Evolutionary conservation across 1,139 yeast genomes (phyloP).

Genomic region (Suhomyces panamericanus): DNA sequence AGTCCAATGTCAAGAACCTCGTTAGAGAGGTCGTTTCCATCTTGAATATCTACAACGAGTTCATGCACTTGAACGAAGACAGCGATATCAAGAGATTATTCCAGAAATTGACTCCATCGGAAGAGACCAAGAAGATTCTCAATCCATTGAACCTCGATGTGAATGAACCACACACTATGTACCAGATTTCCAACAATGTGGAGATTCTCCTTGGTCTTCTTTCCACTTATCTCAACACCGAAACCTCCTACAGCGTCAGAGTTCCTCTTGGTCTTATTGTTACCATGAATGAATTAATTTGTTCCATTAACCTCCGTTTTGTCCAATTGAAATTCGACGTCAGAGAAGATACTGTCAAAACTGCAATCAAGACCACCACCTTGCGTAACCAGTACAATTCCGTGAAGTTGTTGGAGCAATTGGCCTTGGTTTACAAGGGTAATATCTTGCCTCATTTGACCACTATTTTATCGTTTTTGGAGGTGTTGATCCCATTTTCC

Average conservation of each 20-base stretch:
- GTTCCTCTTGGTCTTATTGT: constrained; percentile 61
- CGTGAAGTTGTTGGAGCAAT: constrained; percentile 37
- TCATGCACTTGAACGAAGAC: constrained; percentile 59
- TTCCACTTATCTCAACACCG: constrained; percentile 43
- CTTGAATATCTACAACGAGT: constrained; percentile 53
- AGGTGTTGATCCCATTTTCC: constrained; percentile 53
- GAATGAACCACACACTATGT: constrained; percentile 51
- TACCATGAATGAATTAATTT: constrained; percentile 48
- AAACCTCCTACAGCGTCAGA: constrained; percentile 47
- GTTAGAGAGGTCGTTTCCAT: constrained; percentile 53
- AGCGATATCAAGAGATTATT: constrained; percentile 39
- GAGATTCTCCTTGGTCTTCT: constrained; percentile 47
- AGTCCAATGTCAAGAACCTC: constrained; percentile 34
- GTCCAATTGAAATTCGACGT: constrained; percentile 59
- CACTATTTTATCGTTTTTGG: constrained; percentile 51
- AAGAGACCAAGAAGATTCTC: constrained; percentile 33
- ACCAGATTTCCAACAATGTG: constrained; percentile 52
- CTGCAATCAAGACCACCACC: constrained; percentile 43
- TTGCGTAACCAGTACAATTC: constrained; percentile 46
- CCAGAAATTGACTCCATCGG: constrained; percentile 26
- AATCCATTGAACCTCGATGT: constrained; percentile 57
- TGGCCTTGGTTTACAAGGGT: constrained; percentile 46
- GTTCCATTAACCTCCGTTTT: constrained; percentile 55
- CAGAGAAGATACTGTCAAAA: constrained; percentile 48
- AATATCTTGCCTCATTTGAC: constrained; percentile 49